phyloP scores from a whole-genome alignment of 257 asterid species.

The Solanum pinnatisectum region DNA sequence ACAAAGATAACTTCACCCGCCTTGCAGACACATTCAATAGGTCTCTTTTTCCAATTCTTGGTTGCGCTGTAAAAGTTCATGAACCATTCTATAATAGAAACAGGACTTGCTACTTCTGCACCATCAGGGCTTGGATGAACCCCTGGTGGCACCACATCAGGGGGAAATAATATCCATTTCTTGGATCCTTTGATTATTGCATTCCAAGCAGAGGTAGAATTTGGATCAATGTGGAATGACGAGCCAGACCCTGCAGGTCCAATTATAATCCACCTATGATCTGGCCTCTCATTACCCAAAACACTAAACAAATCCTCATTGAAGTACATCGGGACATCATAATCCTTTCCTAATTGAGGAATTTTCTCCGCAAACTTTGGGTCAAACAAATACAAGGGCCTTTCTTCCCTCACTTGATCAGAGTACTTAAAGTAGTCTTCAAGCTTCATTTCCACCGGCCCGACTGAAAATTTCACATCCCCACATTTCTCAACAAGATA shows the following conservation, averaged over 20 bases:
- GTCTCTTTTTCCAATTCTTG: slow-evolving; percentile 58
- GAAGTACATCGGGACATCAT: slow-evolving; percentile 60
- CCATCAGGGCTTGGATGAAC: slow-evolving; percentile 97
- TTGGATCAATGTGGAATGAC: slow-evolving; percentile 97
- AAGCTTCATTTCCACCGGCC: slow-evolving; percentile 85
- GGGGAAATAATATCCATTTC: slow-evolving; percentile 94
- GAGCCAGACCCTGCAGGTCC: slow-evolving; percentile 99
- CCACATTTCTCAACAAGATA: slow-evolving; percentile 51
- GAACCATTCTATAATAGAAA: slow-evolving; percentile 95
- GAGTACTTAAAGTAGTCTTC: slow-evolving; percentile 61
- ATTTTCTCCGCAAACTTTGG: slow-evolving; percentile 77
- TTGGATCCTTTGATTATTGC: slow-evolving; percentile 89
- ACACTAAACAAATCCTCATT: slow-evolving; percentile 86
- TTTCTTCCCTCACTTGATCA: slow-evolving; percentile 76
- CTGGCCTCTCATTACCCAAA: slow-evolving; percentile 81
- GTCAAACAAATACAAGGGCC: slow-evolving; percentile 89
- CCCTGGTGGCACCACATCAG: slow-evolving; percentile 96
- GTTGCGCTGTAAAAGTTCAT: slow-evolving; percentile 83
- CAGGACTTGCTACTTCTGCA: slow-evolving; percentile 95
- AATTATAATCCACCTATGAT: slow-evolving; percentile 83
- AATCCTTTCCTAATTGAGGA: slow-evolving; percentile 63
- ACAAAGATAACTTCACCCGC: slow-evolving; percentile 94
- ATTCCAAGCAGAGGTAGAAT: slow-evolving; percentile 99
- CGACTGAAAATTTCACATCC: slow-evolving; percentile 53
- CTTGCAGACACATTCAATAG: slow-evolving; percentile 81